These are phyloP conservation scores for Serendipita vermifera DNA, from an alignment of 768 basidiomycete species.

Conservation along the genomic window DNA sequence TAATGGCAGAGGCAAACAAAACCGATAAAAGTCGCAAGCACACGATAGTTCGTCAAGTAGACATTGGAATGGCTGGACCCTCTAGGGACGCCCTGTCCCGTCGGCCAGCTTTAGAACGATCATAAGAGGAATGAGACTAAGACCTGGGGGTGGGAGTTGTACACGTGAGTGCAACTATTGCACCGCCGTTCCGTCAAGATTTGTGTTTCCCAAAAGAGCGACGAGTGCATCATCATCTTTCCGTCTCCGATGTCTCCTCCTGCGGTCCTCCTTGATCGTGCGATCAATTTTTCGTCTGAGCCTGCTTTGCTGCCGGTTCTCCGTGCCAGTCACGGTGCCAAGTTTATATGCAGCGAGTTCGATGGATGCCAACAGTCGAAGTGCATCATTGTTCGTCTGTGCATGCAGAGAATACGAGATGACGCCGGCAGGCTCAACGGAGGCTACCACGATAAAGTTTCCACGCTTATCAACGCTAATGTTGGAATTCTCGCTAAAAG, in stretches of 20 bases:
- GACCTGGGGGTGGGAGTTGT: no score
- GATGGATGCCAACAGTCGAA: slow-evolving; percentile 68
- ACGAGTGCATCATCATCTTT: slow-evolving; percentile 77
- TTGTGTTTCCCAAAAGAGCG: slow-evolving; percentile 55
- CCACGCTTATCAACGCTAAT: slow-evolving; percentile 78
- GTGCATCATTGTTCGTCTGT: slow-evolving; percentile 68
- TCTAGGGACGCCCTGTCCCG: no score
- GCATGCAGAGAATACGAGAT: slow-evolving; percentile 75
- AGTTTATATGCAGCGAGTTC: slow-evolving; percentile 61
- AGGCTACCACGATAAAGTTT: slow-evolving; percentile 74
- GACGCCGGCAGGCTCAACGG: slow-evolving; percentile 58
- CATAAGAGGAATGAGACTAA: no score
- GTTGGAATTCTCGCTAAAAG: slow-evolving; percentile 60
- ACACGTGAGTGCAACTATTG: no score
- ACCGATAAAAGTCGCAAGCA: no score
- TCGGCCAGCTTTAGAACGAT: no score
- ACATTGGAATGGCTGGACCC: no score
- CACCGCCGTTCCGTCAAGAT: slow-evolving; percentile 20
- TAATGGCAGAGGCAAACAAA: no score
- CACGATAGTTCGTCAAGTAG: no score
- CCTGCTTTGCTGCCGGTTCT: slow-evolving; percentile 28
- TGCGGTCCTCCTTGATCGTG: slow-evolving; percentile 74
- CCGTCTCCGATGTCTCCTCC: slow-evolving; percentile 64
- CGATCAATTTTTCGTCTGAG: slow-evolving; percentile 60
- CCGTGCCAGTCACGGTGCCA: not conserved